Percentiles rank a stretch among this genome's conserved stretches.
phyloP scores from a whole-genome alignment of 2,329 filamentous ascomycete genomes.

The Hymenoscyphus fraxineus region DNA sequence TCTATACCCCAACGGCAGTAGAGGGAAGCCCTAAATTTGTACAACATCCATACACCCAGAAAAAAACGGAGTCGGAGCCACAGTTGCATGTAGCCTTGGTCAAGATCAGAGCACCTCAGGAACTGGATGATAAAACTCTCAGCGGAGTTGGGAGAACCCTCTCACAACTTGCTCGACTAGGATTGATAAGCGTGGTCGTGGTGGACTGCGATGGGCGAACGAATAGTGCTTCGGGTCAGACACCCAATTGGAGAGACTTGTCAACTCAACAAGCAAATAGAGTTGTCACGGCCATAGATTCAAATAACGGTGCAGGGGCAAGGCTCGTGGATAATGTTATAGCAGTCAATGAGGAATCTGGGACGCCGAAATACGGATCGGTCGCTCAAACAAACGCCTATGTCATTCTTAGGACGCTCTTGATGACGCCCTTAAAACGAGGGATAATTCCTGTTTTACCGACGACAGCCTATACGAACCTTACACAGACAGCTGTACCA shows the following conservation, averaged over 20 bases:
- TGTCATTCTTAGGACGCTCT: constrained; percentile 46
- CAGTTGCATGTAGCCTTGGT: constrained; percentile 76
- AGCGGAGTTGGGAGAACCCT: constrained; percentile 78
- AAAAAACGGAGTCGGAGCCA: constrained; percentile 15
- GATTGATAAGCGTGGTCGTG: constrained; percentile 77
- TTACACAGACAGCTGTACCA: constrained; percentile 44
- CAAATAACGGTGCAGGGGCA: constrained; percentile 63
- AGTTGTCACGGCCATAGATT: constrained; percentile 70
- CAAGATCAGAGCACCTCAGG: constrained; percentile 73
- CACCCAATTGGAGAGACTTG: constrained; percentile 40
- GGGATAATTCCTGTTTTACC: constrained; percentile 70
- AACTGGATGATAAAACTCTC: constrained; percentile 64
- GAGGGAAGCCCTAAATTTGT: constrained; percentile 58
- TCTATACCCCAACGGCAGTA: constrained; percentile 58
- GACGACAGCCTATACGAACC: constrained; percentile 55
- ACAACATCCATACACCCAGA: constrained; percentile 41
- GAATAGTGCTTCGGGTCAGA: constrained; percentile 17
- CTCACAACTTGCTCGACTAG: constrained; percentile 76
- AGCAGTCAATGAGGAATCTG: constrained; percentile 28
- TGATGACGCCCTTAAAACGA: constrained; percentile 63
- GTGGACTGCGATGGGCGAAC: constrained; percentile 60
- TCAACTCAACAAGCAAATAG: constrained; percentile 65
- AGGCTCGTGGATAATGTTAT: constrained; percentile 58
- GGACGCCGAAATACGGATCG: constrained; percentile 8
- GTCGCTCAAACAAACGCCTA: constrained; percentile 24